Conservation (phyloP, 179 eudicot species). For the Amaranthus tricolor region DNA sequence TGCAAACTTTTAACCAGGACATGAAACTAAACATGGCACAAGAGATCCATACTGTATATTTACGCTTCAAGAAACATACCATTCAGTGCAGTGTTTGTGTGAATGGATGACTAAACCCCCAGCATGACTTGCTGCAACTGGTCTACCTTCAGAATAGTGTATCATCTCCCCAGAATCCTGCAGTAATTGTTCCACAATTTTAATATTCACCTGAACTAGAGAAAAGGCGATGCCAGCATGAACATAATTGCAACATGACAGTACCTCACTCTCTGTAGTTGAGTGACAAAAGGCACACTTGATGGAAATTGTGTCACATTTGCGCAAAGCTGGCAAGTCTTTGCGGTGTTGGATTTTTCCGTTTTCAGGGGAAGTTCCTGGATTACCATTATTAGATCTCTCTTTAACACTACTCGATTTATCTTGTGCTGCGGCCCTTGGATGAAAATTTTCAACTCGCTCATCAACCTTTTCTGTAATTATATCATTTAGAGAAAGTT, state of each 20-base stretch:
- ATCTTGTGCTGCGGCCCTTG: conserved; percentile 25
- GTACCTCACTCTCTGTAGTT: conserved; percentile 65
- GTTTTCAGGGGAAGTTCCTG: conserved; percentile 8
- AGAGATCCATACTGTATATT: neutral
- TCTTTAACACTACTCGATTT: conserved; percentile 17
- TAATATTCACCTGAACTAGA: neutral
- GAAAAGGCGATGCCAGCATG: neutral
- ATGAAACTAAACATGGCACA: neutral
- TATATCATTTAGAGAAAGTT: conserved; percentile 15
- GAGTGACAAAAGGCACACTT: conserved; percentile 81
- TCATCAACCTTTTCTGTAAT: conserved; percentile 23
- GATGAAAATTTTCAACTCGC: conserved; percentile 13
- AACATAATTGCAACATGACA: neutral
- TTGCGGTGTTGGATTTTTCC: conserved; percentile 22
- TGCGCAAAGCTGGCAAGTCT: conserved; percentile 39
- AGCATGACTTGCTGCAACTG: conserved; percentile 42
- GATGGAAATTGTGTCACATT: conserved; percentile 36
- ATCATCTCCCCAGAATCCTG: conserved; percentile 77
- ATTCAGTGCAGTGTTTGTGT: conserved; percentile 79
- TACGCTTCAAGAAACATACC: conserved; percentile 41
- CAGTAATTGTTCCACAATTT: conserved; percentile 8
- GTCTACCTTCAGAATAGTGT: conserved; percentile 67
- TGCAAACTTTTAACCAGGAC: neutral
- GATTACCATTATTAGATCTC: conserved; percentile 11
- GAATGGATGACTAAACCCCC: conserved; percentile 57